Evolutionary conservation across 805 yeast species (phyloP).

Genomic region (Yamadazyma takamatsuzukensis): DNA sequence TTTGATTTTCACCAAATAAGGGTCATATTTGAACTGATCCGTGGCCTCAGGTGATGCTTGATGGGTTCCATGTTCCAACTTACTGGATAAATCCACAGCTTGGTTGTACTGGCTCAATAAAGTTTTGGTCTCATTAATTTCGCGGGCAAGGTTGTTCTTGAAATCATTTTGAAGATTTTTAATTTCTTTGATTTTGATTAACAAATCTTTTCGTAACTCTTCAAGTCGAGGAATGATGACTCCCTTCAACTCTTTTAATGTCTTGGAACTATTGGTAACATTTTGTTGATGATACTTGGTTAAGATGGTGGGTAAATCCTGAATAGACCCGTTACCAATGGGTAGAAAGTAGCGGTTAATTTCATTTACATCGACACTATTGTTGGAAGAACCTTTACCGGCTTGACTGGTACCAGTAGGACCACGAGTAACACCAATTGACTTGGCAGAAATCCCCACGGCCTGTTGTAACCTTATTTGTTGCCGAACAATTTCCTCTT

Average conservation of each 20-base stretch:
- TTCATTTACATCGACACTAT: constrained; percentile 27
- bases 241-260: constrained; percentile 47
- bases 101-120: constrained; percentile 49
- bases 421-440: constrained; percentile 8
- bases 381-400: constrained; percentile 6
- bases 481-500: constrained; percentile 84
- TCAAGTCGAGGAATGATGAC: constrained; percentile 53
- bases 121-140: constrained; percentile 36
- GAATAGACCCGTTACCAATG: constrained; percentile 67
- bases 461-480: constrained; percentile 79
- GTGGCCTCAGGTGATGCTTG: constrained; percentile 10
- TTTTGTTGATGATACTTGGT: constrained; percentile 46
- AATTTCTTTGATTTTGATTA: constrained; percentile 84
- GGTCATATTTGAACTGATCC: constrained; percentile 58
- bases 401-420: constrained; percentile 13
- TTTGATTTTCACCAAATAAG: constrained; percentile 67
- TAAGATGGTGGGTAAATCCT: constrained; percentile 73
- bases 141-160: constrained; percentile 68
- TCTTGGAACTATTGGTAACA: constrained; percentile 32
- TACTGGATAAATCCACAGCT: constrained; percentile 62
- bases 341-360: constrained; percentile 62
- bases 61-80: constrained; percentile 25
- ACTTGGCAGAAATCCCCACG: constrained; percentile 32
- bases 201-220: constrained; percentile 63
- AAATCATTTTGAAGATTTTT: constrained; percentile 80